Evolutionary conservation across 805 yeast species (phyloP).

Genomic region (Saccharomyces jurei): DNA sequence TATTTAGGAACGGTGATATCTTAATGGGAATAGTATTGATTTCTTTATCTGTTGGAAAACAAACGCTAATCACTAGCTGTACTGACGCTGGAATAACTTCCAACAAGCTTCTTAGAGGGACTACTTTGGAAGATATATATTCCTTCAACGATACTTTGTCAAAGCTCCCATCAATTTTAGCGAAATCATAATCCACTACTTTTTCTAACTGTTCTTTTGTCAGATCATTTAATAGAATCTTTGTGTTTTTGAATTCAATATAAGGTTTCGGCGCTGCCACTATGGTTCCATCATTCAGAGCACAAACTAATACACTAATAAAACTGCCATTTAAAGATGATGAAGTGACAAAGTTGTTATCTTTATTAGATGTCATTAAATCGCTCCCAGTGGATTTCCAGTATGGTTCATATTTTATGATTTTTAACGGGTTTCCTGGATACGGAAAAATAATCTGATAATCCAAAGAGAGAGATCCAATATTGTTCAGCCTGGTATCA

Average conservation of each 20-base stretch:
- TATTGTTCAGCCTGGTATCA: constrained; percentile 70
- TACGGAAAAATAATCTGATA: constrained; percentile 87
- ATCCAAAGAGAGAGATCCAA: constrained; percentile 71
- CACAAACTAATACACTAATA: constrained; percentile 56
- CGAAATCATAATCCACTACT: constrained; percentile 24
- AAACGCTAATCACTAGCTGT: constrained; percentile 64
- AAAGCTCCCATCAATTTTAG: constrained; percentile 16
- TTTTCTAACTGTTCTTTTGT: constrained; percentile 28
- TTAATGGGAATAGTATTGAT: constrained; percentile 35
- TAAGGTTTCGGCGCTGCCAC: constrained; percentile 67
- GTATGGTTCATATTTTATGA: constrained; percentile 88
- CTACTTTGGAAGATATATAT: constrained; percentile 34
- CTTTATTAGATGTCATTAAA: constrained; percentile 13
- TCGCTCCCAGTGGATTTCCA: constrained; percentile 83
- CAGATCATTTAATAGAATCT: constrained; percentile 54
- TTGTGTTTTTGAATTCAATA: constrained; percentile 38
- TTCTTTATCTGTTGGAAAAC: constrained; percentile 61
- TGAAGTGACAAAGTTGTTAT: constrained; percentile 61
- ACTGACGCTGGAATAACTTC: constrained; percentile 47
- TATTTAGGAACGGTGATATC: constrained; percentile 38
- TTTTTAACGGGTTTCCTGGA: constrained; percentile 72
- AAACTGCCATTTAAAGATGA: constrained; percentile 83
- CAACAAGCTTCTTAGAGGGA: constrained; percentile 56
- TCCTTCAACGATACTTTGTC: constrained; percentile 22
- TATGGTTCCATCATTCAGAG: constrained; percentile 78